A percentile compares a stretch with the other conserved stretches of the same genome.
Evolutionary conservation across 176 grass and related monocot species (phyloP).

Genomic region (Poa pratensis): DNA sequence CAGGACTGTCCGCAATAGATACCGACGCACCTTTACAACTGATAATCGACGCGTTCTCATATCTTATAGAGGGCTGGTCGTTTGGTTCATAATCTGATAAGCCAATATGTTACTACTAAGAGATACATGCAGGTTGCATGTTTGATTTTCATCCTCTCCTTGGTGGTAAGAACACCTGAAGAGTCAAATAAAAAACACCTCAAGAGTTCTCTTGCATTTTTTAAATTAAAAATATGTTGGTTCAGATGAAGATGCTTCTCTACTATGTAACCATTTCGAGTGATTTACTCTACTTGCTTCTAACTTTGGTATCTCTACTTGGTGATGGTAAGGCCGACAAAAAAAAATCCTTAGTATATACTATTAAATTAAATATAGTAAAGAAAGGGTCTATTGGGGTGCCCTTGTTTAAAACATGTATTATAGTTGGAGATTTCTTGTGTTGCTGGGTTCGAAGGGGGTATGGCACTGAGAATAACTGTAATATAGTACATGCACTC

Average conservation of each 20-base stretch:
- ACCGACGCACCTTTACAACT: not conserved
- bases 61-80: not conserved
- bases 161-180: not conserved
- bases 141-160: not conserved
- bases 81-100: not conserved
- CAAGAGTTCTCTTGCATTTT: not conserved
- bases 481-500: not conserved
- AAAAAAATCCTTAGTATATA: not conserved
- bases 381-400: not conserved
- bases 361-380: not conserved
- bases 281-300: not conserved
- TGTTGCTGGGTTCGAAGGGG: not conserved
- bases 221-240: not conserved
- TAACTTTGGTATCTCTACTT: not conserved
- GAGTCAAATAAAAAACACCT: not conserved
- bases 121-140: not conserved
- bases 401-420: not conserved
- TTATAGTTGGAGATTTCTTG: not conserved
- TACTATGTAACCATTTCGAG: not conserved
- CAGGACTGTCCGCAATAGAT: too few relatives aligned
- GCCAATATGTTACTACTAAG: not conserved
- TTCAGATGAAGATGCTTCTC: not conserved
- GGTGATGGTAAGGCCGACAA: not conserved
- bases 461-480: not conserved
- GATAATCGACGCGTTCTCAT: not conserved